Evolutionary conservation across 306 rosid genomes (phyloP), one percentile per base, ranked within the genome.

Genomic region (Prinsepia uniflora): DNA sequence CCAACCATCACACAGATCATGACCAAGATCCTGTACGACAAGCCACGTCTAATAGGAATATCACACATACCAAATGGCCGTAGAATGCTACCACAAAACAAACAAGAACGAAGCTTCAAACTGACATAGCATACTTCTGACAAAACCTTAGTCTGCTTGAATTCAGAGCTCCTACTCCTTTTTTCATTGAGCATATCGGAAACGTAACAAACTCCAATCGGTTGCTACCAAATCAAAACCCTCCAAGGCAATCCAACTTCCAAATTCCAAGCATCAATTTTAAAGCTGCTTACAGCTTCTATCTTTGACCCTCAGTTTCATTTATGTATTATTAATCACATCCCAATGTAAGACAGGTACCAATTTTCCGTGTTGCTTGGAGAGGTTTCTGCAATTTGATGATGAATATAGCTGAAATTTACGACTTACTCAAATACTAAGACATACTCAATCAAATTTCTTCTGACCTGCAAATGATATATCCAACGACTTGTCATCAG

Each of bases 401-500:
- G 44, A 63, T 58, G 13, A 6, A 58, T 6, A 42, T 15, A 49
- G 43, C 10, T 14, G 30, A 63, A 41, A 68, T 12, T 22, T 40
- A n/a, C 47, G 11, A 54, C n/a, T 61, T 4, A 14, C 12, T 6
- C 12, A 10, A 5, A 5, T 39, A 41, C 40, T 30, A 42, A 53
- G 57, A 47, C 10, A 34, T 50, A 7, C 12, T 39, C 17, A 75
- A 24, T 55, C 7, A 17, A 42, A 40, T 14, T 36, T 19, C 14
- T 12, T 58, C 64, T 57, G 47, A 86, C 89, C 92, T 12, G 78
- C 57, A 48, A 84, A 84, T 36, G 85, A 78, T 77, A 78, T 22
- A 68, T 82, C 87, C 80, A 84, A 62, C 15, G 90, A 76, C 68
- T 77, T 79, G 71, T 81, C 85, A 36, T 87, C 91, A 7, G 85